Evolutionary conservation across 495 filamentous ascomycete species (phyloP).

Genomic region (Lophiostoma macrostomum): DNA sequence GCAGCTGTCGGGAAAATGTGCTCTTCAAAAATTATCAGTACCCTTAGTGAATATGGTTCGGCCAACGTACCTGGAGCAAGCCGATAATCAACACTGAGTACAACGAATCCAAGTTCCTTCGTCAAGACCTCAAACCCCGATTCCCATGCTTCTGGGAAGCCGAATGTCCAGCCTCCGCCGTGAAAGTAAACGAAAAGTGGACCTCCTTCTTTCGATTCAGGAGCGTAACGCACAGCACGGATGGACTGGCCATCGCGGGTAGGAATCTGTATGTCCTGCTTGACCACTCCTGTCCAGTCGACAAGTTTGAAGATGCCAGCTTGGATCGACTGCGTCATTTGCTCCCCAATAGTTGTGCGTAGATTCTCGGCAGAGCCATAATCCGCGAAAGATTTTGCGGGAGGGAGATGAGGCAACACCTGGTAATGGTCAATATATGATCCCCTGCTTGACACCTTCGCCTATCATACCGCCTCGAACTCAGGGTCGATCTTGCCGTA

Average conservation of each 20-base stretch:
- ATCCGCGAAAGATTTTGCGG: slow-evolving; percentile 10
- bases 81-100: slow-evolving; percentile 43
- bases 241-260: slow-evolving; percentile 20
- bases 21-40: no score
- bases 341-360: slow-evolving; percentile 2
- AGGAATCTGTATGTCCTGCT: slow-evolving; percentile 25
- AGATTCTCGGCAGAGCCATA: not conserved
- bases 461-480: slow-evolving; percentile 19
- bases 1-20: slow-evolving; percentile 44
- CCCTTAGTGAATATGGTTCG: no score
- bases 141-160: slow-evolving; percentile 39
- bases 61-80: no score
- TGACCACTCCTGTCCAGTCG: slow-evolving; percentile 10
- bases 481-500: slow-evolving; percentile 30
- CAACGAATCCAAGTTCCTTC: slow-evolving; percentile 39
- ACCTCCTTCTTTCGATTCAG: slow-evolving; percentile 33
- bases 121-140: slow-evolving; percentile 34
- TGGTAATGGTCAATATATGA: slow-evolving; percentile 2
- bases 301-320: slow-evolving; percentile 13
- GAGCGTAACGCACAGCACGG: slow-evolving; percentile 24
- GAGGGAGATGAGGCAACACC: slow-evolving; percentile 8
- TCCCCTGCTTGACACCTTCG: not conserved
- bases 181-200: slow-evolving; percentile 46
- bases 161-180: slow-evolving; percentile 45
- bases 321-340: slow-evolving; percentile 1